These are phyloP conservation scores for Psidium friedrichsthalianum DNA, from an alignment of 345 rosid genomes.

Conservation along the genomic window DNA sequence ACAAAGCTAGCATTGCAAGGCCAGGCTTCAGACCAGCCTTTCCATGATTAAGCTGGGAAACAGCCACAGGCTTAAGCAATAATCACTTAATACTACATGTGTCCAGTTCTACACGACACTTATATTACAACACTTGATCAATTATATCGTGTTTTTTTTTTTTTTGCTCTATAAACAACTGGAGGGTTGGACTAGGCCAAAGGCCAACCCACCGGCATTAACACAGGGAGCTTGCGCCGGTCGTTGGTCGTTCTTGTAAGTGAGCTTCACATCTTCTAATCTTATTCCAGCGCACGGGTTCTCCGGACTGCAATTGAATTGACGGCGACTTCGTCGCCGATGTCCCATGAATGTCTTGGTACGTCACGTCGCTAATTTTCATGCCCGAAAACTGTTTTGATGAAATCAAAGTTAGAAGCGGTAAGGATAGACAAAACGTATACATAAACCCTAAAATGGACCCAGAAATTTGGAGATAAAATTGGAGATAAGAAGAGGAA, in stretches of 20 bases:
- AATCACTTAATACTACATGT: not conserved
- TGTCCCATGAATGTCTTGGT: conserved; percentile 48
- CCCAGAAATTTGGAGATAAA: too few species aligned
- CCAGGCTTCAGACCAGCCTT: not conserved
- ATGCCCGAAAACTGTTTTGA: conserved; percentile 50
- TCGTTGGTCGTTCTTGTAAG: conserved; percentile 9
- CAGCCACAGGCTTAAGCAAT: not conserved
- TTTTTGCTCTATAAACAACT: conserved; percentile 15
- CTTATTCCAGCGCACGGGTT: conserved; percentile 45
- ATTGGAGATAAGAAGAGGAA: not conserved
- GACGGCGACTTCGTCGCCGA: conserved; percentile 50
- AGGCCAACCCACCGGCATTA: conserved; percentile 38
- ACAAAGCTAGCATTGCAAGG: not conserved
- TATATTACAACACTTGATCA: not conserved
- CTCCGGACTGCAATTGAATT: conserved; percentile 49
- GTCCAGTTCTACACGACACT: not conserved
- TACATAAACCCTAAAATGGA: not conserved
- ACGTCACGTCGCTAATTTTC: conserved; percentile 43
- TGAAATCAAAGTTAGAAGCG: not conserved
- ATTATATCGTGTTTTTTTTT: not conserved
- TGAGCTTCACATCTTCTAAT: conserved; percentile 40
- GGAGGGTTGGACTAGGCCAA: conserved; percentile 31
- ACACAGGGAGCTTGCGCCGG: conserved; percentile 41
- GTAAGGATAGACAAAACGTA: not conserved
- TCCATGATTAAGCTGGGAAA: not conserved